Percentiles rank a stretch among this genome's conserved stretches.
Conservation (phyloP, 1,284 basidiomycete species). For the Malassezia caprae region DNA sequence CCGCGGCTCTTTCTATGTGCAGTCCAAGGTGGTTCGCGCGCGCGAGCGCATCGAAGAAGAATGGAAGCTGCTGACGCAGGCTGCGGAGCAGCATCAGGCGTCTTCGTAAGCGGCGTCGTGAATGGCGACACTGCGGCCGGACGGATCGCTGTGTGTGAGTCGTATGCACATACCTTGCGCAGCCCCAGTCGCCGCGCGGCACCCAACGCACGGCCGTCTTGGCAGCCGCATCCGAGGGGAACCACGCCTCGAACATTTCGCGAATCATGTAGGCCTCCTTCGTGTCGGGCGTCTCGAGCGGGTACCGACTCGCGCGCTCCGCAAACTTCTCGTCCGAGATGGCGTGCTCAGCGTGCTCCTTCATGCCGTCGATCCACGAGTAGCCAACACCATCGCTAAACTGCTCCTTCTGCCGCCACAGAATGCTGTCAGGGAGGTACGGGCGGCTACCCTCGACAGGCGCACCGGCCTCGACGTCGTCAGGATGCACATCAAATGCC, state of each 20-base stretch:
- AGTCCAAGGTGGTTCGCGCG: slow-evolving; percentile 90
- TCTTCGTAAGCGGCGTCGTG: slow-evolving; percentile 75
- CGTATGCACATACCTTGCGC: slow-evolving; percentile 51
- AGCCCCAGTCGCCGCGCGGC: slow-evolving; percentile 83
- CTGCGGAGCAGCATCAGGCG: slow-evolving; percentile 1
- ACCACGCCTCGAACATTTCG: slow-evolving; percentile 72
- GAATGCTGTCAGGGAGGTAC: slow-evolving; percentile 84
- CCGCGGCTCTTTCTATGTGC: slow-evolving; percentile 59
- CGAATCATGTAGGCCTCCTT: slow-evolving; percentile 96
- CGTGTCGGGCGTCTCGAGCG: slow-evolving; percentile 76
- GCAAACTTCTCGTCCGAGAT: slow-evolving; percentile 76
- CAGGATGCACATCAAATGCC: slow-evolving; percentile 75
- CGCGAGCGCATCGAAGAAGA: slow-evolving; percentile 88
- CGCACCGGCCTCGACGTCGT: slow-evolving; percentile 59
- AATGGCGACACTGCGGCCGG: slow-evolving; percentile 85
- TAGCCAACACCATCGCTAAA: slow-evolving; percentile 99
- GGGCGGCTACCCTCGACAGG: slow-evolving; percentile 50
- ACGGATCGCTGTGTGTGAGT: slow-evolving; percentile 61
- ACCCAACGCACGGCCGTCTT: slow-evolving; percentile 64
- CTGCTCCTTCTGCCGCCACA: slow-evolving; percentile 99
- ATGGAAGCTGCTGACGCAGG: slow-evolving; percentile 35
- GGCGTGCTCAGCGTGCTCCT: slow-evolving; percentile 66
- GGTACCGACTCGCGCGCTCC: slow-evolving; percentile 66
- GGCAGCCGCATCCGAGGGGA: slow-evolving; percentile 72
- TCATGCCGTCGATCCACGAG: slow-evolving; percentile 99